These are phyloP conservation scores for Solanum megistacrolobum DNA, from an alignment of 257 asterid genomes.

Conservation along the genomic window DNA sequence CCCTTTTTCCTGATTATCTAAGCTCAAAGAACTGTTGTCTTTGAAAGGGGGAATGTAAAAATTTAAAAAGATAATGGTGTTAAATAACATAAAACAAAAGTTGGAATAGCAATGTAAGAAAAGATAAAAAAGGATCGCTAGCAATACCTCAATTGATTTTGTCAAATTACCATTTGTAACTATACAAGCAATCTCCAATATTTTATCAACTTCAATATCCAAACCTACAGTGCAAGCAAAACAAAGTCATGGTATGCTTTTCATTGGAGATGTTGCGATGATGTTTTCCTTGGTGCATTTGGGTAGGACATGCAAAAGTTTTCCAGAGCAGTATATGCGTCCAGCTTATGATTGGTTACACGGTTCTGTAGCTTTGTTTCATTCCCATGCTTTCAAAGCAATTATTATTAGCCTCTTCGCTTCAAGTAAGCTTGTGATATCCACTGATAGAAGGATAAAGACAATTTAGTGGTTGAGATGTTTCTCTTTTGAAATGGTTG, in stretches of 20 bases:
- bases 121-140: background rate
- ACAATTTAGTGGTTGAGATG: background rate
- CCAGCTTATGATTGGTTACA: background rate
- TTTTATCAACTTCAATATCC: constrained; percentile 64
- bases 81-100: background rate
- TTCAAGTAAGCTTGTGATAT: background rate
- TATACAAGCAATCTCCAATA: constrained; percentile 94
- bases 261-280: background rate
- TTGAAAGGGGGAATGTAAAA: background rate
- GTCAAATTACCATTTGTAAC: constrained; percentile 77
- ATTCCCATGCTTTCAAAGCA: background rate
- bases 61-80: background rate
- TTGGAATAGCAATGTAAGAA: background rate
- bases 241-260: background rate
- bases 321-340: background rate
- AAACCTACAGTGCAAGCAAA: constrained; percentile 47
- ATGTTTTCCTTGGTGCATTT: background rate
- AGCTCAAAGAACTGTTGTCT: background rate
- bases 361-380: background rate
- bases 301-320: background rate
- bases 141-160: constrained; percentile 59
- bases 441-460: background rate
- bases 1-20: background rate
- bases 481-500: background rate
- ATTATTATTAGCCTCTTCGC: background rate